Percentiles rank a stretch among this genome's conserved stretches.
Evolutionary conservation across 768 basidiomycete species (phyloP).

Genomic region (Galerina marginata): DNA sequence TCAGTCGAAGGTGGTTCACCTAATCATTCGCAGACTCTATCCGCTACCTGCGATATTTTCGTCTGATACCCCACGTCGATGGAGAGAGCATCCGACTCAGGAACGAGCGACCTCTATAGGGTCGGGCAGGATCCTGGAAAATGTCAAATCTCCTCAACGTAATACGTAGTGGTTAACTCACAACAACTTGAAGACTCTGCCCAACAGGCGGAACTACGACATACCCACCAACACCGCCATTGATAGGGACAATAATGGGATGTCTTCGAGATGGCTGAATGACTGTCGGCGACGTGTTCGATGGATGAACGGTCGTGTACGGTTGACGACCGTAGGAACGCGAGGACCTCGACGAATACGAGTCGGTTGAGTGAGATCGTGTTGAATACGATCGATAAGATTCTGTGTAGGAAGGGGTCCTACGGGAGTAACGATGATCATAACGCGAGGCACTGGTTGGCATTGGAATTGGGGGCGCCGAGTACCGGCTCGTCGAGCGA

Average conservation of each 20-base stretch:
- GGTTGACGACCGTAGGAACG: background rate
- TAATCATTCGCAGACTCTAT: no score
- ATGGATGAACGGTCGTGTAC: background rate
- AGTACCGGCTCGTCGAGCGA: background rate
- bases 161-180: background rate
- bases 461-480: background rate
- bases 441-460: background rate
- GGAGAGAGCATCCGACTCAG: slow-evolving; percentile 16
- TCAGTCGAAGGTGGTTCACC: no score
- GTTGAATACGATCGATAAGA: background rate
- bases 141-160: background rate
- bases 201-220: slow-evolving; percentile 14
- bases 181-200: slow-evolving; percentile 20
- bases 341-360: background rate
- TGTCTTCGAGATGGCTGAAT: slow-evolving; percentile 2
- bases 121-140: background rate
- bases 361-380: slow-evolving; percentile 8
- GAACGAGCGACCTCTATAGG: slow-evolving; percentile 10
- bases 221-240: slow-evolving; percentile 16
- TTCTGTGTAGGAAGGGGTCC: no score
- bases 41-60: background rate
- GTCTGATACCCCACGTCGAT: slow-evolving; percentile 13
- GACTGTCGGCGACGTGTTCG: background rate
- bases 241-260: slow-evolving; percentile 14
- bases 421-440: no score